Percentiles rank a stretch among this genome's conserved stretches.
Conservation (phyloP, 2,329 filamentous ascomycete genomes). For the Phaeosphaeriaceae sp. region DNA sequence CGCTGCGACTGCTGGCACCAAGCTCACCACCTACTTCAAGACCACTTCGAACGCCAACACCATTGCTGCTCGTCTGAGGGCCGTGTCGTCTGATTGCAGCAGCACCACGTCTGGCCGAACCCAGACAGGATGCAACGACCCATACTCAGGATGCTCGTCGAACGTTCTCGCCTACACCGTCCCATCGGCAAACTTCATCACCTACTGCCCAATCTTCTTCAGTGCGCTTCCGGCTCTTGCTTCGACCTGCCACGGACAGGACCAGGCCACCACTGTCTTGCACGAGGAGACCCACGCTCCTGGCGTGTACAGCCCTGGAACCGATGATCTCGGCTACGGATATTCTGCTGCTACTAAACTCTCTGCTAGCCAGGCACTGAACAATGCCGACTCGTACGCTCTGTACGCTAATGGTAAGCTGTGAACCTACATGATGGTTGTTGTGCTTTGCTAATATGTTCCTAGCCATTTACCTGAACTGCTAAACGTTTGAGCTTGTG, state of each 20-base stretch:
- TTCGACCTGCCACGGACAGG: conserved; percentile 66
- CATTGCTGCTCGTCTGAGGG: conserved; percentile 35
- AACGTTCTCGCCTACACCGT: conserved; percentile 67
- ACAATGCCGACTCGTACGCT: conserved; percentile 70
- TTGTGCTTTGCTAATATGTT: conserved; percentile 3
- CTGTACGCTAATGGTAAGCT: conserved; percentile 59
- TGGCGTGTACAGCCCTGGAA: conserved; percentile 61
- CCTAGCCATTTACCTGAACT: conserved; percentile 12
- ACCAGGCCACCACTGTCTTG: conserved; percentile 69
- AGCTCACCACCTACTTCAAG: conserved; percentile 71
- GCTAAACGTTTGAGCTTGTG: conserved; percentile 1
- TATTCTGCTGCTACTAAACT: conserved; percentile 60
- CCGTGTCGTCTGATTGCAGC: conserved; percentile 63
- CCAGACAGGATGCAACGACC: conserved; percentile 64
- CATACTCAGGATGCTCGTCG: conserved; percentile 58
- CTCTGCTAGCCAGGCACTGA: conserved; percentile 58
- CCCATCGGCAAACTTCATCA: conserved; percentile 61
- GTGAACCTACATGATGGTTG: background rate
- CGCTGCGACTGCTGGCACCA: conserved; percentile 55
- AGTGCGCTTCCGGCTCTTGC: conserved; percentile 59
- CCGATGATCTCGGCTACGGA: conserved; percentile 64
- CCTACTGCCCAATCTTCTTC: conserved; percentile 69
- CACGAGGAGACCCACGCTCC: conserved; percentile 72
- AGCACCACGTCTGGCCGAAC: conserved; percentile 57
- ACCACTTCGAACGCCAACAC: conserved; percentile 54